A percentile compares a stretch with the other conserved stretches of the same genome.
Evolutionary conservation across 257 asterid species (phyloP).

Genomic region (Nicotiana sylvestris): DNA sequence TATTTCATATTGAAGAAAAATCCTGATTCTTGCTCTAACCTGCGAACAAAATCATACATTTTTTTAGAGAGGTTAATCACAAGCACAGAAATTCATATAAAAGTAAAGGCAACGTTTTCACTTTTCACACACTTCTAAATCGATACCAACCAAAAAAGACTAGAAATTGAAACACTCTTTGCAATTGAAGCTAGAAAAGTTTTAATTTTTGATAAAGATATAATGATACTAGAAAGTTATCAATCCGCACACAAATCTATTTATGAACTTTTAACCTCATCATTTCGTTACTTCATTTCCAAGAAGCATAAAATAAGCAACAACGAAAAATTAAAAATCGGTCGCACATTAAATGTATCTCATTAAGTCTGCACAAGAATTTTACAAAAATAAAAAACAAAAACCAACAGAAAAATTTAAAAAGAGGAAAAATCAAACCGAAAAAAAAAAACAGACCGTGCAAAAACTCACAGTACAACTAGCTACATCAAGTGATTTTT

Average conservation of each 20-base stretch:
- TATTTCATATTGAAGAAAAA: slow-evolving; percentile 94
- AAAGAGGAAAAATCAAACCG: not conserved
- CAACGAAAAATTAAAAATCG: not conserved
- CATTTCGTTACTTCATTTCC: not conserved
- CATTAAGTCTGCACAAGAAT: not conserved
- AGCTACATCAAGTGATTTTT: not conserved
- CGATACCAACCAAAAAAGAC: not conserved
- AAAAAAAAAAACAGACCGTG: not conserved
- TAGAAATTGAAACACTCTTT: not conserved
- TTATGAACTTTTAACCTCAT: not conserved
- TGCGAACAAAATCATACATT: slow-evolving; percentile 21
- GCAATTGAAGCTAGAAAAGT: not conserved
- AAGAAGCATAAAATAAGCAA: not conserved
- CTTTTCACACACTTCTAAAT: not conserved
- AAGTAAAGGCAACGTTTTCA: not conserved
- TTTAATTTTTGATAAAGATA: not conserved
- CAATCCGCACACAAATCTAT: not conserved
- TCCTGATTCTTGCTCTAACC: slow-evolving; percentile 98
- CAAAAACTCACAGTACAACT: not conserved
- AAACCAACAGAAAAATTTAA: not conserved
- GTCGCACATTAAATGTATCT: not conserved
- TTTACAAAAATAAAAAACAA: not conserved
- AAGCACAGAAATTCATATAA: slow-evolving; percentile 3
- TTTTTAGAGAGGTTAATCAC: not conserved
- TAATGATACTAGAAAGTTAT: not conserved